Conservation (phyloP, 768 basidiomycete species). For the Trametes cingulata region DNA sequence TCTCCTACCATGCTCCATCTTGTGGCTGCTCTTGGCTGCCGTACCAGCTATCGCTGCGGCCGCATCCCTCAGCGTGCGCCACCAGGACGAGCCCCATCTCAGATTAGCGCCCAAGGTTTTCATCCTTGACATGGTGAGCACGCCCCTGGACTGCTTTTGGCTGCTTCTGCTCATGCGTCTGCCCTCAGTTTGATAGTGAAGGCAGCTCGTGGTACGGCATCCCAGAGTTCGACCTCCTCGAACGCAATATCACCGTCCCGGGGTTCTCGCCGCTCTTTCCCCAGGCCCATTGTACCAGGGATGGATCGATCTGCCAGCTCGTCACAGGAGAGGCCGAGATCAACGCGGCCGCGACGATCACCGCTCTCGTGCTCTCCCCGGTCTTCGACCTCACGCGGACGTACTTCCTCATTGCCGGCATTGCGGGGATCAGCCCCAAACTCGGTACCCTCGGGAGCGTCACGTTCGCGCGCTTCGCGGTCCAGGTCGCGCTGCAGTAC, state of each 20-base stretch:
- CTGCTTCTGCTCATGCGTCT: not conserved
- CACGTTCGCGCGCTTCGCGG: slow-evolving; percentile 39
- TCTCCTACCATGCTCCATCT: too few species aligned
- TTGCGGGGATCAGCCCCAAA: slow-evolving; percentile 42
- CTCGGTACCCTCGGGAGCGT: slow-evolving; percentile 38
- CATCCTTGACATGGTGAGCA: not conserved
- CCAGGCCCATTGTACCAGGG: slow-evolving; percentile 36
- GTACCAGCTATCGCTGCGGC: too few species aligned
- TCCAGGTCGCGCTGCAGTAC: slow-evolving; percentile 40
- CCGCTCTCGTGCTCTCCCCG: slow-evolving; percentile 35
- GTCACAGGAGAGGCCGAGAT: slow-evolving; percentile 43
- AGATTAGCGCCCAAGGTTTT: not conserved
- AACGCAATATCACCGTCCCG: slow-evolving; percentile 37
- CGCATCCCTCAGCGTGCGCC: too few species aligned
- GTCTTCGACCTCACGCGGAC: slow-evolving; percentile 40
- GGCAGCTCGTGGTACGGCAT: slow-evolving; percentile 24
- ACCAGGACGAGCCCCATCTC: not conserved
- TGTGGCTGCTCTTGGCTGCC: too few species aligned
- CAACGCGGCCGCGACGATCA: slow-evolving; percentile 39
- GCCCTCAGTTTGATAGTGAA: slow-evolving; percentile 16
- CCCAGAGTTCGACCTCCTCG: slow-evolving; percentile 33
- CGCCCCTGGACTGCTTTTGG: not conserved
- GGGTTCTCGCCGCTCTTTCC: slow-evolving; percentile 43
- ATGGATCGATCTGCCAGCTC: slow-evolving; percentile 38
- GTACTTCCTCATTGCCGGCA: slow-evolving; percentile 45